Evolutionary conservation across 2,329 filamentous ascomycete genomes (phyloP).

Genomic region (Verticillium zaregamsianum): DNA sequence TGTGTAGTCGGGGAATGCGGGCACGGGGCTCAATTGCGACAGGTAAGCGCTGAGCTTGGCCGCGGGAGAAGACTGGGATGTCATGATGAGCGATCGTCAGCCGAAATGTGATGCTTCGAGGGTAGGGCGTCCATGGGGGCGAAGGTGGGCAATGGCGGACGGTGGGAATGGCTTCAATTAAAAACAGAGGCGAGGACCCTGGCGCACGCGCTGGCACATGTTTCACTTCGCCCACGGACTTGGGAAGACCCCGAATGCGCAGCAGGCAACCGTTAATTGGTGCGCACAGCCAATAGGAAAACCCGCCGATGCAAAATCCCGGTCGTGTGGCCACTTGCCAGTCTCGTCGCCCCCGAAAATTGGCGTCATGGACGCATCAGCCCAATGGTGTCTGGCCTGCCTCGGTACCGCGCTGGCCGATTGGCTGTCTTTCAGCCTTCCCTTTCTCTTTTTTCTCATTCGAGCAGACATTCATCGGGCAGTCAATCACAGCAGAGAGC

Average conservation of each 20-base stretch:
- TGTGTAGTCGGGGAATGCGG: slow-evolving; percentile 69
- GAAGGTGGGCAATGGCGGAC: background rate
- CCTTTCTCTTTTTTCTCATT: background rate
- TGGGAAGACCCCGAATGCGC: background rate
- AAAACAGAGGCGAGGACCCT: background rate
- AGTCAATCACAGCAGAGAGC: too few relatives aligned
- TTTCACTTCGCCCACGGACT: background rate
- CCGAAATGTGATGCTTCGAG: background rate
- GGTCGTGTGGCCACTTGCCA: slow-evolving; percentile 4
- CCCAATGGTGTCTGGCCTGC: background rate
- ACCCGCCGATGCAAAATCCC: background rate
- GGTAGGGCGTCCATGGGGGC: background rate
- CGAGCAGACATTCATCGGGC: background rate
- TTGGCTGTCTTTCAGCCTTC: background rate
- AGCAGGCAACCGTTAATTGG: background rate
- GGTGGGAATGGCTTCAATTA: background rate
- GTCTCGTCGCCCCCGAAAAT: background rate
- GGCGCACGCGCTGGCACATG: background rate
- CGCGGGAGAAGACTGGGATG: background rate
- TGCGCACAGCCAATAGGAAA: background rate
- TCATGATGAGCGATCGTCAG: background rate
- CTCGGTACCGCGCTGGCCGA: background rate
- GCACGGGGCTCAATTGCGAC: slow-evolving; percentile 62
- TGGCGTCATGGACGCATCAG: background rate
- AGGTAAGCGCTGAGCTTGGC: slow-evolving; percentile 43